A percentile compares a stretch with the other conserved stretches of the same genome.
Evolutionary conservation across 306 rosid species (phyloP).

Genomic region (Inga laurina): DNA sequence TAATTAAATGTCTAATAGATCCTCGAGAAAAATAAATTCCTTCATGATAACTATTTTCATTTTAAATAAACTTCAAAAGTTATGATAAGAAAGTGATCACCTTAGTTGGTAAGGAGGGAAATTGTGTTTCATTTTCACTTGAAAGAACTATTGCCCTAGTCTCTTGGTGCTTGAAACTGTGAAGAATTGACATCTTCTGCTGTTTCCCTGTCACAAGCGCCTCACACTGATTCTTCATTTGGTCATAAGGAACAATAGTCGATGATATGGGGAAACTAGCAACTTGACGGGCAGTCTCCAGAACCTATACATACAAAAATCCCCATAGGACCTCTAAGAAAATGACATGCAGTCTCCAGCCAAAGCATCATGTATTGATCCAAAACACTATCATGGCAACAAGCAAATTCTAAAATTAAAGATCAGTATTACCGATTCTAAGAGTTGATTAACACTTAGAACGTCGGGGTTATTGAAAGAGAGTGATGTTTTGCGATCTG

Average conservation of each 20-base stretch:
- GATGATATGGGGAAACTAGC: conserved; percentile 78
- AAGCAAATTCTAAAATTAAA: conserved; percentile 9
- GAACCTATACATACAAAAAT: conserved; percentile 59
- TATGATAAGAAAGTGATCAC: conserved; percentile 43
- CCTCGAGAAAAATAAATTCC: conserved; percentile 3
- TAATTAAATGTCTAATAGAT: conserved; percentile 12
- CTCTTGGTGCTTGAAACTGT: conserved; percentile 78
- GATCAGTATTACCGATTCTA: conserved; percentile 79
- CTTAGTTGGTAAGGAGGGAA: conserved; percentile 41
- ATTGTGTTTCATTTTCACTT: conserved; percentile 52
- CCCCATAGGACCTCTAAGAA: conserved; percentile 23
- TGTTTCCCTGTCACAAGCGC: conserved; percentile 91
- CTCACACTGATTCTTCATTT: conserved; percentile 93
- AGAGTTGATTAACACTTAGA: conserved; percentile 80
- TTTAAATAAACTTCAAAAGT: conserved; percentile 7
- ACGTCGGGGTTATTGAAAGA: conserved; percentile 64
- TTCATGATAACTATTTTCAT: background rate
- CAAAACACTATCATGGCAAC: conserved; percentile 25
- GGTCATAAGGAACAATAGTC: conserved; percentile 79
- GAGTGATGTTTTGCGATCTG: conserved; percentile 76
- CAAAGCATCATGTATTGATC: conserved; percentile 31
- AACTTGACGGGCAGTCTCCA: conserved; percentile 91
- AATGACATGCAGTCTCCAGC: conserved; percentile 16
- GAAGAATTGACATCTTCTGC: conserved; percentile 90
- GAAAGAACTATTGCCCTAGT: conserved; percentile 63